phyloP scores from a whole-genome alignment of 306 rosid species.

The Lathyrus sativus region DNA sequence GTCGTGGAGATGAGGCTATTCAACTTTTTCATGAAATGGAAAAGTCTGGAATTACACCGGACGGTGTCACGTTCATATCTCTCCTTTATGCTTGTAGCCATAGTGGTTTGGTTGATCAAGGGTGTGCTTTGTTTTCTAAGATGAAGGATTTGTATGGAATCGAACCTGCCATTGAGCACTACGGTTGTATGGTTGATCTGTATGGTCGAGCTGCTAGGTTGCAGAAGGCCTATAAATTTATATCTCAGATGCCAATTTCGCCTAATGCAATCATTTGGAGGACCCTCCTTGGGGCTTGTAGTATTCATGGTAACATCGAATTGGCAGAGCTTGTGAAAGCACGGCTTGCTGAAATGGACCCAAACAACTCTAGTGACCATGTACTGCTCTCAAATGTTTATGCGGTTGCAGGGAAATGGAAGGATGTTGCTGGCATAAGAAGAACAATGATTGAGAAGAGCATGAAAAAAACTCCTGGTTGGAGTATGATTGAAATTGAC shows the following conservation, averaged over 20 bases:
- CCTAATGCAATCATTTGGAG: constrained; percentile 83
- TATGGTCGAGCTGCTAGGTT: constrained; percentile 81
- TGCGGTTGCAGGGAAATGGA: constrained; percentile 81
- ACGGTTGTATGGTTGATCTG: constrained; percentile 87
- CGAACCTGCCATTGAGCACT: constrained; percentile 75
- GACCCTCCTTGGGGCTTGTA: constrained; percentile 91
- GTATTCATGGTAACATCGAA: constrained; percentile 74
- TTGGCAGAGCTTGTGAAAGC: constrained; percentile 74
- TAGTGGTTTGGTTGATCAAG: constrained; percentile 70
- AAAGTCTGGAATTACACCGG: constrained; percentile 58
- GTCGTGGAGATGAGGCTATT: constrained; percentile 73
- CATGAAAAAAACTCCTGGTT: constrained; percentile 67
- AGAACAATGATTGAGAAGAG: constrained; percentile 64
- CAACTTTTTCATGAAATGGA: constrained; percentile 68
- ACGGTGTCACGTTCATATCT: constrained; percentile 73
- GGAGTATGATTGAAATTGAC: constrained; percentile 85
- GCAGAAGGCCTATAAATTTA: constrained; percentile 69
- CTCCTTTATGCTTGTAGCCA: constrained; percentile 81
- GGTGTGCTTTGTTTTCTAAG: constrained; percentile 59
- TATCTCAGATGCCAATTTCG: constrained; percentile 62
- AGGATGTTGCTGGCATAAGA: constrained; percentile 68
- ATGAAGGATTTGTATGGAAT: constrained; percentile 59
- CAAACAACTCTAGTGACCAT: constrained; percentile 70
- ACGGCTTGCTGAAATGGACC: constrained; percentile 71
- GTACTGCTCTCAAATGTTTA: constrained; percentile 80